These are phyloP conservation scores for Lentinula guzmanii DNA, from an alignment of 768 basidiomycete species.

Conservation along the genomic window DNA sequence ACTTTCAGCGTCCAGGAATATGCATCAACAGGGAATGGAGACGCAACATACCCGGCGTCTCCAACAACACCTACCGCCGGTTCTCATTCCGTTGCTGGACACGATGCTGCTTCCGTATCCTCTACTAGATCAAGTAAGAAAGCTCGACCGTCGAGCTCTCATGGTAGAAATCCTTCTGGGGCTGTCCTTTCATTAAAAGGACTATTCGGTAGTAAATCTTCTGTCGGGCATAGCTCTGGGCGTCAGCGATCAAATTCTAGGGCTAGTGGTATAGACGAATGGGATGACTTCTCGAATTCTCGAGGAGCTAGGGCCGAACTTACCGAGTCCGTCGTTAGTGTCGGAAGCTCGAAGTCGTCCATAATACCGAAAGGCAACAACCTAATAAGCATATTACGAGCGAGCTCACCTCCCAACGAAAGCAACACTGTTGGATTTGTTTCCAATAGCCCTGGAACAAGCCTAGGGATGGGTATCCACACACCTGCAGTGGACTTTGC, in stretches of 20 bases:
- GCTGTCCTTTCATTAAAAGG: conserved; percentile 57
- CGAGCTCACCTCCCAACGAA: conserved; percentile 17
- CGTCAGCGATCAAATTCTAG: conserved; percentile 56
- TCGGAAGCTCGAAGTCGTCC: conserved; percentile 35
- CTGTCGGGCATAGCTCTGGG: background rate
- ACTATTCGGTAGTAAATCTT: conserved; percentile 35
- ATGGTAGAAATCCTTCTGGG: conserved; percentile 13
- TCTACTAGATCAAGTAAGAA: conserved; percentile 22
- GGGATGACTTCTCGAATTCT: conserved; percentile 16
- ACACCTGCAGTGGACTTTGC: conserved; percentile 6
- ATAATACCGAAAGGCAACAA: conserved; percentile 51
- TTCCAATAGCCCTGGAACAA: background rate
- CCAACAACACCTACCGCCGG: conserved; percentile 28
- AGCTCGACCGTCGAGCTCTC: conserved; percentile 13
- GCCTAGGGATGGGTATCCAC: conserved; percentile 14
- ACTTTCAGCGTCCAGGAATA: conserved; percentile 12
- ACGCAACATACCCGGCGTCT: conserved; percentile 34
- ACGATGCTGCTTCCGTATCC: conserved; percentile 31
- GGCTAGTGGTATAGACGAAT: conserved; percentile 26
- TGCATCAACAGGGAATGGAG: conserved; percentile 16
- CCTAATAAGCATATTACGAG: conserved; percentile 45
- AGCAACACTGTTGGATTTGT: conserved; percentile 7
- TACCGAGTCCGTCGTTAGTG: background rate
- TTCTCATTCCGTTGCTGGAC: conserved; percentile 21
- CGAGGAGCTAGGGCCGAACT: conserved; percentile 21